These are phyloP conservation scores for Penstemon davidsonii DNA, from an alignment of 257 asterid genomes.

Conservation along the genomic window DNA sequence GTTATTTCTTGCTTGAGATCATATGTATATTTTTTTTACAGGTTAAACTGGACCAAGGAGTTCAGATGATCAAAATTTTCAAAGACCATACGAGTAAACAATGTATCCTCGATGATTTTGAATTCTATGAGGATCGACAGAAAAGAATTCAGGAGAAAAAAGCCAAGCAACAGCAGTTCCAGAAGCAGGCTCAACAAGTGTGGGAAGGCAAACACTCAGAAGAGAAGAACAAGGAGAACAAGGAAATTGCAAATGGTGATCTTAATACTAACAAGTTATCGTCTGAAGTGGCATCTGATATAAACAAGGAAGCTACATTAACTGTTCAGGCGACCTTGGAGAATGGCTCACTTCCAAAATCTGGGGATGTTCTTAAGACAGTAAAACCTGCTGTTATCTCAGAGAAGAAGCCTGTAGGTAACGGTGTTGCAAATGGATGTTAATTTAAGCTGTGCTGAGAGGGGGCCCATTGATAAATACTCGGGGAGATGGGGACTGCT, in stretches of 20 bases:
- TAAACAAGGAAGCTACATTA: slow-evolving; percentile 19
- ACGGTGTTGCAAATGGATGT: slow-evolving; percentile 52
- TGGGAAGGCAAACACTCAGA: slow-evolving; percentile 34
- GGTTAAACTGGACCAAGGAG: slow-evolving; percentile 67
- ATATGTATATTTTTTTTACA: slow-evolving; percentile 19
- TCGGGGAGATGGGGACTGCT: slow-evolving; percentile 7
- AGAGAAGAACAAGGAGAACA: slow-evolving; percentile 33
- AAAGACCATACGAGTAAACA: slow-evolving; percentile 56
- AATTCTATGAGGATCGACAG: slow-evolving; percentile 71
- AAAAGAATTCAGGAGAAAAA: slow-evolving; percentile 59
- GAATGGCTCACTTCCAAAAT: slow-evolving; percentile 16
- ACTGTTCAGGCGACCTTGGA: background rate
- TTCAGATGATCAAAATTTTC: slow-evolving; percentile 58
- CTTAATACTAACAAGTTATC: slow-evolving; percentile 22
- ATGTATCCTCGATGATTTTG: slow-evolving; percentile 67
- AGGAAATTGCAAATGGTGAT: slow-evolving; percentile 27
- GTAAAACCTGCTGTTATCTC: slow-evolving; percentile 30
- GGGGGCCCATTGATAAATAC: slow-evolving; percentile 25
- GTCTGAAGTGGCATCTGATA: slow-evolving; percentile 27
- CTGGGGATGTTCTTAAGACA: slow-evolving; percentile 28
- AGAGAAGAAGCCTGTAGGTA: slow-evolving; percentile 38
- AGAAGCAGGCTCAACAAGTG: slow-evolving; percentile 40
- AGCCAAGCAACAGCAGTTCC: slow-evolving; percentile 48
- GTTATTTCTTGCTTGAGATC: background rate
- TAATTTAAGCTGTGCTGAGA: slow-evolving; percentile 30